Evolutionary conservation across 2,329 filamentous ascomycete species (phyloP).

Genomic region (Colletotrichum salicis): DNA sequence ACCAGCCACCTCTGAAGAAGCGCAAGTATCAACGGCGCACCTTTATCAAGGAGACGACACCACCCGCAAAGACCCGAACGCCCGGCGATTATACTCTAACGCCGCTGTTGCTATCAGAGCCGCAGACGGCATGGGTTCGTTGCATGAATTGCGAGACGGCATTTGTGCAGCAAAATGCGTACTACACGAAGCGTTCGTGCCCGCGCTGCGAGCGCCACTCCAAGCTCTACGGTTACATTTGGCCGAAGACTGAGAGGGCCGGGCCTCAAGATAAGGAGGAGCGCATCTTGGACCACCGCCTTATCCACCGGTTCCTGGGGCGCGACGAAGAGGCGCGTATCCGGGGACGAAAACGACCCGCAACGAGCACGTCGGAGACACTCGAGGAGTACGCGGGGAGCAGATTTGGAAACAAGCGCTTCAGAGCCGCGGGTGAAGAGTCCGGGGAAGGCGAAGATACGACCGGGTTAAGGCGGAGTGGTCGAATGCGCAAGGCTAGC

Average conservation of each 20-base stretch:
- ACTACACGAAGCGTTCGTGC: slow-evolving; percentile 85
- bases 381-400: slow-evolving; percentile 14
- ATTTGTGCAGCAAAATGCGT: slow-evolving; percentile 91
- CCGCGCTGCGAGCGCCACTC: slow-evolving; percentile 94
- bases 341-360: slow-evolving; percentile 50
- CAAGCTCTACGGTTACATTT: slow-evolving; percentile 92
- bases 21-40: slow-evolving; percentile 48
- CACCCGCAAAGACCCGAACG: slow-evolving; percentile 56
- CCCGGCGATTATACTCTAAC: slow-evolving; percentile 89
- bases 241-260: slow-evolving; percentile 92
- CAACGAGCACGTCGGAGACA: slow-evolving; percentile 29
- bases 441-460: slow-evolving; percentile 37
- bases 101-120: slow-evolving; percentile 77
- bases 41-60: slow-evolving; percentile 46
- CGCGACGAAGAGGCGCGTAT: slow-evolving; percentile 72
- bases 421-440: slow-evolving; percentile 16
- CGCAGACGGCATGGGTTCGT: slow-evolving; percentile 84
- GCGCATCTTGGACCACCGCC: slow-evolving; percentile 84
- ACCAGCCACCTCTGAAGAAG: slow-evolving; percentile 41
- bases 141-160: slow-evolving; percentile 84
- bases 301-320: slow-evolving; percentile 84
- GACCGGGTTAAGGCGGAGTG: slow-evolving; percentile 45
- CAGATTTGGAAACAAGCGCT: slow-evolving; percentile 30
- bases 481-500: slow-evolving; percentile 48
- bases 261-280: slow-evolving; percentile 79